Conservation (phyloP, 129 eudicot species). For the Escallonia herrerae region DNA sequence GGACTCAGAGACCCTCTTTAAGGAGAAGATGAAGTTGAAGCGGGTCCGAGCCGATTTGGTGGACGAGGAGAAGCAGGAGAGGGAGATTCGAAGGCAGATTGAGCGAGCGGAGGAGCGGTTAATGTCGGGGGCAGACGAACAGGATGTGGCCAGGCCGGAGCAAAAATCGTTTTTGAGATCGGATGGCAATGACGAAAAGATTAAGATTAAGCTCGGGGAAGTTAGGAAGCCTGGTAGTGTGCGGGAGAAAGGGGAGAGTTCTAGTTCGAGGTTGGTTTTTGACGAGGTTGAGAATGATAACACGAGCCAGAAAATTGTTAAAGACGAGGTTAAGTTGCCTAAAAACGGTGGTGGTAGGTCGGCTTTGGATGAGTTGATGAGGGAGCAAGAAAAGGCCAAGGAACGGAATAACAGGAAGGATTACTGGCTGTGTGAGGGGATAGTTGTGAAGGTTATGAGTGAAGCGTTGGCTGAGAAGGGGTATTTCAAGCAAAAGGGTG, state of each 20-base stretch:
- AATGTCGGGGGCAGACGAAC: slow-evolving; percentile 17
- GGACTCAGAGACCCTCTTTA: slow-evolving; percentile 78
- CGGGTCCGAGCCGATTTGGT: slow-evolving; percentile 62
- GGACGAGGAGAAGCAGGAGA: slow-evolving; percentile 76
- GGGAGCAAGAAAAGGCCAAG: slow-evolving; percentile 74
- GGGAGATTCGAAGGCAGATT: slow-evolving; percentile 70
- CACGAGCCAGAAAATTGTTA: slow-evolving; percentile 11
- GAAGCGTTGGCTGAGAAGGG: slow-evolving; percentile 78
- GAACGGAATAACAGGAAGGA: slow-evolving; percentile 83
- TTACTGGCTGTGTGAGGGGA: slow-evolving; percentile 83
- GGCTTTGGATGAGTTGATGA: slow-evolving; percentile 76
- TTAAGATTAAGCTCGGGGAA: slow-evolving; percentile 48
- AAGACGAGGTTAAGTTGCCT: slow-evolving; percentile 14
- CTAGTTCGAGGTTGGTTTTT: slow-evolving; percentile 47
- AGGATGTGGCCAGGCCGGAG: slow-evolving; percentile 13
- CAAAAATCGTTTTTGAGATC: slow-evolving; percentile 27
- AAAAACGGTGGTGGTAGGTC: slow-evolving; percentile 40
- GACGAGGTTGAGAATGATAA: slow-evolving; percentile 41
- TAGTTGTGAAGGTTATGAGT: slow-evolving; percentile 85
- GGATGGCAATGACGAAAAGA: slow-evolving; percentile 48
- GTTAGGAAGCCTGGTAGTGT: background rate
- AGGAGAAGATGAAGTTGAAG: slow-evolving; percentile 77
- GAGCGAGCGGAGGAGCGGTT: slow-evolving; percentile 77
- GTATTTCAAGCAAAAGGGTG: slow-evolving; percentile 88
- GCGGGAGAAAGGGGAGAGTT: slow-evolving; percentile 34